Evolutionary conservation across 2,329 filamentous ascomycete genomes (phyloP), one percentile per base, ranked within the genome.

Genomic region (Trichoderma cornu-damae): DNA sequence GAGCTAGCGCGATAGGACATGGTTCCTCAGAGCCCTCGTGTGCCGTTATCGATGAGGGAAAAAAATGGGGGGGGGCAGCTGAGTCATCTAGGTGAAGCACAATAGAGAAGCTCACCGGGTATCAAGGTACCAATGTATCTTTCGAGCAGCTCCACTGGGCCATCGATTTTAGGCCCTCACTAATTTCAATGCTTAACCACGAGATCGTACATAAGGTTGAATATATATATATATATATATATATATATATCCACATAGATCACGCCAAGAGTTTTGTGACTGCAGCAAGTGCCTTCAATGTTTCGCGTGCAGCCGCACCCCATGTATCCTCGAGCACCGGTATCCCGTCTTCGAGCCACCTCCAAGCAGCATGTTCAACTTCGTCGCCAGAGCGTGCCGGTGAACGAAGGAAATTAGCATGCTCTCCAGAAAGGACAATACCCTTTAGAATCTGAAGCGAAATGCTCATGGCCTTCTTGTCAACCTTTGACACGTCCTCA

Each of bases 341-440:
- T 35, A 64, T 56, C 4, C 61, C 64, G 18, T 65, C 64, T 2
- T 66, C 64, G 28, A 73, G 59, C 35, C 73, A 56, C 30, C 73
- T 70, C 63, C 64, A 66, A 5, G 71, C 72, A 49, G 73, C 61
- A 28, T 63, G 66, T 24, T 72, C 64, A 18, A 71, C 59, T 24
- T 70, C 70, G 8, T 63, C 61, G 1, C 60, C 59, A 4, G 55
- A 56, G 4, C 59, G 61, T 4, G 53, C 46, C 30, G 61, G 60
- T 3, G 59, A 46, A 11, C 12, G n/a, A 14, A 32, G 38, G 4
- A 8, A 9, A 12, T 24, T 59, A 20, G 28, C 11, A 32, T 8
- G 51, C 34, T 11, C 46, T 35, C 5, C 49, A 6, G n/a, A 42
- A 51, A 70, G 63, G 24, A 73, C 56, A 16, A 61, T 61, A 14